Evolutionary conservation across 225 moss, liverwort and hornwort species (phyloP).

Genomic region (Sphagnum contortum): DNA sequence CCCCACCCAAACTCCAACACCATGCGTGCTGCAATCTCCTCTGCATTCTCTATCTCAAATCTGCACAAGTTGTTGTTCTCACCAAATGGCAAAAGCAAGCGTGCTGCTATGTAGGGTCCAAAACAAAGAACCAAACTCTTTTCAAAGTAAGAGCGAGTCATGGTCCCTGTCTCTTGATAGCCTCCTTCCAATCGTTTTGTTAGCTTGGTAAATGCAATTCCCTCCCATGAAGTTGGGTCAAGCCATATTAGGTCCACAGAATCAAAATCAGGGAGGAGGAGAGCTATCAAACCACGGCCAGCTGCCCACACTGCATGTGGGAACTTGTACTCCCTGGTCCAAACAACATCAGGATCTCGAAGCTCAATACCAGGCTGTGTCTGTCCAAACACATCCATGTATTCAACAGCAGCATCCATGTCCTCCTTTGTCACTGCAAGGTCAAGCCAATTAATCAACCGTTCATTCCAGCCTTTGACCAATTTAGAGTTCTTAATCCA

Average conservation of each 20-base stretch:
- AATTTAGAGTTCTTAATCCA: conserved; percentile 83
- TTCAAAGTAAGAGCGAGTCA: conserved; percentile 79
- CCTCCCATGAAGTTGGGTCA: conserved; percentile 52
- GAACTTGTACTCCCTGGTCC: conserved; percentile 91
- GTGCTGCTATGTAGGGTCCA: conserved; percentile 74
- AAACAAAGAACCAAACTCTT: conserved; percentile 85
- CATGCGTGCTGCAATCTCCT: conserved; percentile 83
- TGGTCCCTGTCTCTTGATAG: conserved; percentile 79
- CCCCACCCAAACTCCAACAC: conserved; percentile 98
- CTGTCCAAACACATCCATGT: conserved; percentile 73
- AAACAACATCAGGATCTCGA: conserved; percentile 54
- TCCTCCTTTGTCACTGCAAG: conserved; percentile 76
- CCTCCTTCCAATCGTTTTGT: conserved; percentile 68
- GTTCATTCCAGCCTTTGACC: conserved; percentile 60
- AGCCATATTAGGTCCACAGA: conserved; percentile 47
- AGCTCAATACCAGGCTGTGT: conserved; percentile 77
- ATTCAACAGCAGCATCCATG: conserved; percentile 78
- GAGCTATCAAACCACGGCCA: conserved; percentile 68
- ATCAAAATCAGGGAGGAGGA: conserved; percentile 64
- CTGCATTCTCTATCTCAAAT: conserved; percentile 65
- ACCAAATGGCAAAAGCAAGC: conserved; percentile 76
- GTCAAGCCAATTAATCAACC: conserved; percentile 75
- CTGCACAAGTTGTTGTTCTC: conserved; percentile 72
- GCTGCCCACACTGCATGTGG: conserved; percentile 98
- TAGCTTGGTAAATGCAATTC: conserved; percentile 86